Evolutionary conservation across 805 yeast species (phyloP).

Genomic region (Jamesozyma jinghongensis): DNA sequence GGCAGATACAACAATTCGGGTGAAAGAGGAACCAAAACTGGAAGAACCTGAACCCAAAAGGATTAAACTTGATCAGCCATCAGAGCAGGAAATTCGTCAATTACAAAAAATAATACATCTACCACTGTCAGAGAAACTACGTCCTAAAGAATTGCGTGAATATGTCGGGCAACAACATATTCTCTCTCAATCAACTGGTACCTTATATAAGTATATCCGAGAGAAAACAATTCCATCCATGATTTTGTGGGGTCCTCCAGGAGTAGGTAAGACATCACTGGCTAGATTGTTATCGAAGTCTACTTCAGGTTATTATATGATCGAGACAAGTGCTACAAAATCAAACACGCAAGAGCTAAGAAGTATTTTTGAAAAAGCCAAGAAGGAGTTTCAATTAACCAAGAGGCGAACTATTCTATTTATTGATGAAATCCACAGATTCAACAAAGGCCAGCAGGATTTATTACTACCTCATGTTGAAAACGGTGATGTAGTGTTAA

Average conservation of each 20-base stretch:
- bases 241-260: constrained; percentile 93
- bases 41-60: constrained; percentile 6
- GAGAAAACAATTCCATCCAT: constrained; percentile 68
- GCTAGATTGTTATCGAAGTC: constrained; percentile 42
- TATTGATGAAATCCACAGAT: constrained; percentile 89
- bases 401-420: constrained; percentile 60
- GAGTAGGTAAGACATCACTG: constrained; percentile 82
- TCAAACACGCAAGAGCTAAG: constrained; percentile 50
- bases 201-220: constrained; percentile 54
- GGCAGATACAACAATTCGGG: background rate
- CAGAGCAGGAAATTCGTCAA: constrained; percentile 16
- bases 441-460: constrained; percentile 82
- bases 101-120: constrained; percentile 25
- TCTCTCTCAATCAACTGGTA: constrained; percentile 50
- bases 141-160: constrained; percentile 64
- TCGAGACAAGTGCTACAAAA: constrained; percentile 80
- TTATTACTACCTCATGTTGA: constrained; percentile 77
- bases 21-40: background rate
- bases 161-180: constrained; percentile 83
- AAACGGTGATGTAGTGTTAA: constrained; percentile 65
- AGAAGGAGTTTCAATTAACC: constrained; percentile 33
- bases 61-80: constrained; percentile 1
- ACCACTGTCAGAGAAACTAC: constrained; percentile 67
- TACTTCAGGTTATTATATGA: constrained; percentile 36
- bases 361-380: constrained; percentile 41